These are phyloP conservation scores for Ganoderma sp. DNA, from an alignment of 1,284 basidiomycete genomes.

Conservation along the genomic window DNA sequence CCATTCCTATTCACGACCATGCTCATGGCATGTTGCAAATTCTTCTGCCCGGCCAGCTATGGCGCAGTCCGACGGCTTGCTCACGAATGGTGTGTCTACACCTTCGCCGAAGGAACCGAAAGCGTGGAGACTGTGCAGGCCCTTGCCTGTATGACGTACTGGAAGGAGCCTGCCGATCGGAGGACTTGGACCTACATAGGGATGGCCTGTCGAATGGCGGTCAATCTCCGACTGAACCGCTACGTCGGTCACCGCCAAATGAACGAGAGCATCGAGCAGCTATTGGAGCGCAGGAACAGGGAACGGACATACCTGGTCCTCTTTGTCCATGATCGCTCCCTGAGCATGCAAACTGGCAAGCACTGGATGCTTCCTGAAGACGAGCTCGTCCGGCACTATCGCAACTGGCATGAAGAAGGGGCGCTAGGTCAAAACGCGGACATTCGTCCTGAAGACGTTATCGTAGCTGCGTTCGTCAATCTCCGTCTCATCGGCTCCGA, in stretches of 20 bases:
- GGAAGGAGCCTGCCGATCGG: conserved; percentile 84
- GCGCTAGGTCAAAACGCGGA: conserved; percentile 41
- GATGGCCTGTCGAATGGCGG: conserved; percentile 86
- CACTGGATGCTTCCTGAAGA: conserved; percentile 87
- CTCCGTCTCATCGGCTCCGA: conserved; percentile 79
- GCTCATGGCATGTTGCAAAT: conserved; percentile 84
- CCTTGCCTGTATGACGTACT: conserved; percentile 84
- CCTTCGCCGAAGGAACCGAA: conserved; percentile 78
- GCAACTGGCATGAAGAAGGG: conserved; percentile 71
- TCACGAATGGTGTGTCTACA: conserved; percentile 72
- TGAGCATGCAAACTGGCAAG: conserved; percentile 82
- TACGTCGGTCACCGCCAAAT: conserved; percentile 58
- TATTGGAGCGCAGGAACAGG: conserved; percentile 76
- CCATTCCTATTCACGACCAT: conserved; percentile 84
- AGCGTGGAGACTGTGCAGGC: conserved; percentile 84
- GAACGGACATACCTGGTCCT: conserved; percentile 84
- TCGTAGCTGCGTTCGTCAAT: conserved; percentile 75
- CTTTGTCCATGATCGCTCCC: conserved; percentile 81
- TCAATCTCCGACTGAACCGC: conserved; percentile 78
- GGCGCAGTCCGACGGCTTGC: conserved; percentile 70
- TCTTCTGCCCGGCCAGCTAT: conserved; percentile 76
- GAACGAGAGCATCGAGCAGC: conserved; percentile 66
- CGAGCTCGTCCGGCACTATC: conserved; percentile 69
- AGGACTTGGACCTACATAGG: conserved; percentile 86
- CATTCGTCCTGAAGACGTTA: conserved; percentile 77